Conservation (phyloP, 805 yeast species). For the Hanseniaspora hatyaiensis region DNA sequence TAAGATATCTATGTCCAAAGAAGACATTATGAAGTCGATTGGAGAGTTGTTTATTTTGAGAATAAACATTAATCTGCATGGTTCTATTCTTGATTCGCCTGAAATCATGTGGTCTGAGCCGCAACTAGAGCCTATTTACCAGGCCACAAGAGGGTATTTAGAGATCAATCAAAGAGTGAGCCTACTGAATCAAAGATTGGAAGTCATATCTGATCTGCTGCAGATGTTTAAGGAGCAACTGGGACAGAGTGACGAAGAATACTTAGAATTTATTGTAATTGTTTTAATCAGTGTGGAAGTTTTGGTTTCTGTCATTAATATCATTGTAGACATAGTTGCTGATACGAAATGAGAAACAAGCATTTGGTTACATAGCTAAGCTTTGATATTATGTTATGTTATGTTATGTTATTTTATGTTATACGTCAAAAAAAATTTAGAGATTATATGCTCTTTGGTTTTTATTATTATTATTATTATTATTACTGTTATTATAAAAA, state of each 20-base stretch:
- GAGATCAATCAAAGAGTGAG: constrained; percentile 92
- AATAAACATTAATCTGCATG: constrained; percentile 71
- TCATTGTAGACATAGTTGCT: constrained; percentile 46
- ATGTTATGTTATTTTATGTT: neutral
- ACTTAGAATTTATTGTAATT: constrained; percentile 80
- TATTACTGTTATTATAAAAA: too few species aligned
- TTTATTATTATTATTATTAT: too few species aligned
- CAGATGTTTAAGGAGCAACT: constrained; percentile 96
- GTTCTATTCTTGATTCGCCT: constrained; percentile 87
- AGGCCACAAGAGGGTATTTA: constrained; percentile 88
- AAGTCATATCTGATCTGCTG: constrained; percentile 81
- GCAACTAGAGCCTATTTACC: constrained; percentile 91
- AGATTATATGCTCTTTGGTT: too few species aligned
- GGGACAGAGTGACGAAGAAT: constrained; percentile 90
- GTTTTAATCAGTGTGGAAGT: constrained; percentile 87
- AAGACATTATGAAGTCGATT: constrained; percentile 91
- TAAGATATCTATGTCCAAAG: constrained; percentile 85
- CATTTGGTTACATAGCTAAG: neutral
- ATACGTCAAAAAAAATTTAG: too few species aligned
- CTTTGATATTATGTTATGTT: neutral
- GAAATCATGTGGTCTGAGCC: constrained; percentile 99
- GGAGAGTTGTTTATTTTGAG: constrained; percentile 88
- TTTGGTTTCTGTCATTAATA: constrained; percentile 72
- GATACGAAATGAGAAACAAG: constrained; percentile 17
- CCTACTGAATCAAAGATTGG: constrained; percentile 77